Evolutionary conservation across 768 basidiomycete genomes (phyloP).

Genomic region (Fibroporia radiculosa): DNA sequence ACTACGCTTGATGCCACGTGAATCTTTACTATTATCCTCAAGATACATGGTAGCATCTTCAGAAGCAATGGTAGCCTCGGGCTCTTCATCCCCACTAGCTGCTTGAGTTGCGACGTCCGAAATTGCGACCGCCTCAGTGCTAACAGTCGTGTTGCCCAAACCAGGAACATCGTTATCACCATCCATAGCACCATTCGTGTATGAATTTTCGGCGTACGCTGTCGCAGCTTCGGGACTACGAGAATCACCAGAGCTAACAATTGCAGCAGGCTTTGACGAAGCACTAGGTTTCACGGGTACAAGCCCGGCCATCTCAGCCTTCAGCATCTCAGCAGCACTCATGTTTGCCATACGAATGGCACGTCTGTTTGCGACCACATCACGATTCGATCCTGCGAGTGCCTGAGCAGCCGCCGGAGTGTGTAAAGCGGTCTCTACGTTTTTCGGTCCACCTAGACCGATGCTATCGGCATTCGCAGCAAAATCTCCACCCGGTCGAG

Average conservation of each 20-base stretch:
- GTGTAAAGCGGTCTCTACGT: conserved; percentile 56
- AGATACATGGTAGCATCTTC: conserved; percentile 16
- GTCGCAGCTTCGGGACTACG: too few relatives aligned
- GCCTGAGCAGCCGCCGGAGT: conserved; percentile 60
- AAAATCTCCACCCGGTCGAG: conserved; percentile 56
- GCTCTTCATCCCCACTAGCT: conserved; percentile 10
- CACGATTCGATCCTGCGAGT: conserved; percentile 79
- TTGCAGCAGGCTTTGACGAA: neutral
- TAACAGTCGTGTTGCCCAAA: conserved; percentile 15
- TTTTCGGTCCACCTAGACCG: conserved; percentile 3
- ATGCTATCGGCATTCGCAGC: conserved; percentile 46
- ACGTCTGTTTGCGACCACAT: conserved; percentile 83
- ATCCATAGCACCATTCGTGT: conserved; percentile 11
- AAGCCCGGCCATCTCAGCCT: conserved; percentile 73
- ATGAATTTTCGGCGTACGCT: too few relatives aligned
- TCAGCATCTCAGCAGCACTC: conserved; percentile 90
- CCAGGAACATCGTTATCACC: conserved; percentile 19
- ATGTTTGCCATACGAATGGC: conserved; percentile 95
- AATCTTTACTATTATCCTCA: conserved; percentile 23
- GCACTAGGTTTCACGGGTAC: conserved; percentile 28
- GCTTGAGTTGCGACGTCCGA: conserved; percentile 3
- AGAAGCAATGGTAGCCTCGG: conserved; percentile 8
- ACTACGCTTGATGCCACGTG: conserved; percentile 39
- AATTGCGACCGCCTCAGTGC: neutral
- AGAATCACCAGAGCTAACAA: too few relatives aligned